phyloP scores from a whole-genome alignment of 208 protist genomes.

The Crithidia mellificae region DNA sequence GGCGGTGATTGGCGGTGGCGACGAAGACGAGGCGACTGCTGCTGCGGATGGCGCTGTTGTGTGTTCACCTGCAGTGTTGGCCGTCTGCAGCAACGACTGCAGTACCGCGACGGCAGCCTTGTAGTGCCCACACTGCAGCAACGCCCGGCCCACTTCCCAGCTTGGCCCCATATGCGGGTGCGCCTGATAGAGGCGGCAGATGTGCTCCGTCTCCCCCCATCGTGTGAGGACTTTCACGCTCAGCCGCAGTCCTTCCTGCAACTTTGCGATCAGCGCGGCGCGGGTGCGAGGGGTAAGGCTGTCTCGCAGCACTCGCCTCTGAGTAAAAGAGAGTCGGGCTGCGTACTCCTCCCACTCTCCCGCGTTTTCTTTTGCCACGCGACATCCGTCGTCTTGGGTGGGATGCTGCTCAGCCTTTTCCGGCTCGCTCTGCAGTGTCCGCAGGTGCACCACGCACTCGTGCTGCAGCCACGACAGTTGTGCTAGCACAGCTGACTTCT shows the following conservation, averaged over 20 bases:
- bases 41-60: neutral
- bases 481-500: constrained; percentile 10
- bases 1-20: neutral
- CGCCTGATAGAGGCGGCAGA: constrained; percentile 39
- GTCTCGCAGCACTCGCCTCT: constrained; percentile 8
- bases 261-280: constrained; percentile 33
- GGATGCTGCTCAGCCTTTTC: too few species aligned
- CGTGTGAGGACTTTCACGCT: constrained; percentile 65
- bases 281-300: constrained; percentile 39
- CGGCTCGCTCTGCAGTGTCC: constrained; percentile 24
- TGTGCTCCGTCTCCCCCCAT: constrained; percentile 34
- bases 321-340: neutral
- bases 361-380: too few species aligned
- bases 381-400: too few species aligned
- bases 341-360: too few species aligned
- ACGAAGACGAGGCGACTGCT: too few species aligned
- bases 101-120: constrained; percentile 48
- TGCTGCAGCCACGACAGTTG: constrained; percentile 29
- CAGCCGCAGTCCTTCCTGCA: constrained; percentile 62
- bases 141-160: constrained; percentile 67
- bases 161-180: constrained; percentile 59
- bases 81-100: constrained; percentile 33
- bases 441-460: constrained; percentile 34
- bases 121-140: constrained; percentile 48
- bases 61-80: neutral